A percentile compares a stretch with the other conserved stretches of the same genome.
These are phyloP conservation scores for Misopates orontium DNA, from an alignment of 257 asterid species.

Conservation along the genomic window DNA sequence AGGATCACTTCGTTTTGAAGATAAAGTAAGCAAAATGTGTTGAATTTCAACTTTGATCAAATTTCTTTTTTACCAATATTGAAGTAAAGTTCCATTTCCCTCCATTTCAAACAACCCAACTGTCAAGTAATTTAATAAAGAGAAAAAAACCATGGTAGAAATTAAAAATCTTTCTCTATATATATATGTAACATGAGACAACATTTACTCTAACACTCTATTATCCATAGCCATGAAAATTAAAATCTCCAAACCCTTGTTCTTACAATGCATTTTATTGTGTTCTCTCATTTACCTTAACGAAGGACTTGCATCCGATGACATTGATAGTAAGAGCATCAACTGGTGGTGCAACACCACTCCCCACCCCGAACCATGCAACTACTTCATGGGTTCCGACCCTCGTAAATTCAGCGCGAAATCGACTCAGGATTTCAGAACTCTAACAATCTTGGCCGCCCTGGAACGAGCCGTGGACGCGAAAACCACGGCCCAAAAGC, in stretches of 20 bases:
- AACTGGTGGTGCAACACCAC: slow-evolving; percentile 72
- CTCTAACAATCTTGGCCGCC: slow-evolving; percentile 57
- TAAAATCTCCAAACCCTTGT: background rate
- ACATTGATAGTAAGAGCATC: slow-evolving; percentile 23
- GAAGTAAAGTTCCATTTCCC: slow-evolving; percentile 34
- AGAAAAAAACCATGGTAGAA: slow-evolving; percentile 19
- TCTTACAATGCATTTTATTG: slow-evolving; percentile 13
- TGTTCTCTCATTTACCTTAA: background rate
- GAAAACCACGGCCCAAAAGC: slow-evolving; percentile 29
- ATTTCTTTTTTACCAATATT: background rate
- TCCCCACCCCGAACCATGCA: slow-evolving; percentile 75
- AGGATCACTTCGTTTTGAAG: slow-evolving; percentile 65
- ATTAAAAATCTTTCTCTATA: background rate
- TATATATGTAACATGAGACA: slow-evolving; percentile 16
- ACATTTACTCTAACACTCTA: background rate
- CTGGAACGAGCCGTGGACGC: slow-evolving; percentile 52
- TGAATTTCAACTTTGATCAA: slow-evolving; percentile 30
- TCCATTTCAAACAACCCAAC: slow-evolving; percentile 41
- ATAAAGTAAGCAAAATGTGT: slow-evolving; percentile 20
- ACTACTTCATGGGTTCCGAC: slow-evolving; percentile 47
- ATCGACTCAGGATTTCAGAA: slow-evolving; percentile 49
- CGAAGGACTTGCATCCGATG: background rate
- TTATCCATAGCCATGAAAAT: slow-evolving; percentile 22
- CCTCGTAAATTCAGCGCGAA: slow-evolving; percentile 27
- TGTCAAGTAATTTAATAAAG: slow-evolving; percentile 30